phyloP scores from a whole-genome alignment of 768 basidiomycete species.

The Holtermanniella nyarrowii region DNA sequence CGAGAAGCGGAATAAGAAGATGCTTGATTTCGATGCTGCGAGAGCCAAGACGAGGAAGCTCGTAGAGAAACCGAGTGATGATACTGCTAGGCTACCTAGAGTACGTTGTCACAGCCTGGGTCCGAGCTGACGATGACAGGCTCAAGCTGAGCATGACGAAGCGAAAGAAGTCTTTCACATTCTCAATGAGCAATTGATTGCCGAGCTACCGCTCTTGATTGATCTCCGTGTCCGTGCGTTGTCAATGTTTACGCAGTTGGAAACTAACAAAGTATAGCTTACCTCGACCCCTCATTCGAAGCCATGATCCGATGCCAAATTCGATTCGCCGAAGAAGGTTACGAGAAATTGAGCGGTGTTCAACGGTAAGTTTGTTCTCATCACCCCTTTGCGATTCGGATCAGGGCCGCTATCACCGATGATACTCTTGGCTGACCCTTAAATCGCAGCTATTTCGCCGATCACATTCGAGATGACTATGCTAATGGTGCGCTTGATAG shows the following conservation, averaged over 20 bases:
- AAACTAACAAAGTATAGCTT: no score
- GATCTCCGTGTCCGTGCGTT: slow-evolving; percentile 70
- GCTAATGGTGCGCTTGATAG: slow-evolving; percentile 92
- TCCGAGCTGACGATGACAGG: slow-evolving; percentile 44
- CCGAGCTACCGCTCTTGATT: slow-evolving; percentile 80
- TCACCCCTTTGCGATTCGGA: no score
- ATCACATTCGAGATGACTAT: slow-evolving; percentile 88
- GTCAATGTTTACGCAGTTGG: no score
- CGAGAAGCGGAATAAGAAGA: slow-evolving; percentile 91
- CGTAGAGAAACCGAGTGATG: slow-evolving; percentile 84
- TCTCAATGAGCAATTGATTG: slow-evolving; percentile 82
- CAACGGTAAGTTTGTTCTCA: slow-evolving; percentile 65
- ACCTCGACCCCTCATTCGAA: slow-evolving; percentile 97
- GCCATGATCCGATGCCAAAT: slow-evolving; percentile 92
- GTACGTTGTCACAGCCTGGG: slow-evolving; percentile 42
- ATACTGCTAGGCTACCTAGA: slow-evolving; percentile 78
- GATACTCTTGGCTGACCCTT: not conserved
- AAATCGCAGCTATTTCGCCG: slow-evolving; percentile 64
- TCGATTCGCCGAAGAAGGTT: slow-evolving; percentile 95
- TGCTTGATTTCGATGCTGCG: slow-evolving; percentile 90
- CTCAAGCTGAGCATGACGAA: slow-evolving; percentile 93
- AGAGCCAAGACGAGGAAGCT: slow-evolving; percentile 80
- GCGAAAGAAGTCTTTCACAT: slow-evolving; percentile 86
- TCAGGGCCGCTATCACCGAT: no score
- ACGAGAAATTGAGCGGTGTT: slow-evolving; percentile 89